A percentile compares a stretch with the other conserved stretches of the same genome.
Conservation (phyloP, 2,329 filamentous ascomycete genomes). For the Aspergillus spinulosporus region DNA sequence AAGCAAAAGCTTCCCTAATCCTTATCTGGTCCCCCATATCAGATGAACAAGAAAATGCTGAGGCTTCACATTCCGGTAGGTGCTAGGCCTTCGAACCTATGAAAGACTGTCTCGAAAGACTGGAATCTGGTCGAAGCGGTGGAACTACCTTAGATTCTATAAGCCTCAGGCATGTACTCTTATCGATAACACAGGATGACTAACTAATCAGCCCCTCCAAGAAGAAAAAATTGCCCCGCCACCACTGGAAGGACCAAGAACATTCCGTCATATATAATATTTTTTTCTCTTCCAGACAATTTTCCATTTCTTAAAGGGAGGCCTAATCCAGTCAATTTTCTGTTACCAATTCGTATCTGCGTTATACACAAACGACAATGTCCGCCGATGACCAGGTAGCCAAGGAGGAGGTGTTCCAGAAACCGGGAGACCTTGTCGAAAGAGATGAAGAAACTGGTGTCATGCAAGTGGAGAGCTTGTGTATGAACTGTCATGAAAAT, state of each 20-base stretch:
- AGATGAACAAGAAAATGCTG: neutral
- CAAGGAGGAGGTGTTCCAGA: constrained; percentile 33
- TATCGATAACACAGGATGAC: constrained; percentile 16
- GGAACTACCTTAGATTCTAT: neutral
- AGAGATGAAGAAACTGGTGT: constrained; percentile 45
- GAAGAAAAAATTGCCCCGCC: constrained; percentile 27
- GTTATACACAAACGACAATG: constrained; percentile 24
- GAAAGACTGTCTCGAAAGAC: neutral
- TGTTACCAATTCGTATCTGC: neutral
- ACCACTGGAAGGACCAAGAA: constrained; percentile 31
- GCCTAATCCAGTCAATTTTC: neutral
- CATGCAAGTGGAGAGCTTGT: constrained; percentile 65
- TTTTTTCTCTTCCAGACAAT: constrained; percentile 8
- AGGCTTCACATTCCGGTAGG: neutral
- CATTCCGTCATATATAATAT: constrained; percentile 32
- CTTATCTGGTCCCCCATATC: constrained; percentile 32
- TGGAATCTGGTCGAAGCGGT: neutral
- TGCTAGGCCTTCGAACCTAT: neutral
- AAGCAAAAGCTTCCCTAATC: constrained; percentile 35
- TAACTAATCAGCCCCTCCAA: constrained; percentile 29
- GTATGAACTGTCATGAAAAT: constrained; percentile 83
- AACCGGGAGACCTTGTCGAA: constrained; percentile 41
- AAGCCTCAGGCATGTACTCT: neutral
- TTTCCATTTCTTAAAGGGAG: neutral
- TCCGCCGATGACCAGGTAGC: constrained; percentile 25